Base-by-base conservation (phyloP, 805 yeast species). In the Zygoascus biomembranicola region DNA sequence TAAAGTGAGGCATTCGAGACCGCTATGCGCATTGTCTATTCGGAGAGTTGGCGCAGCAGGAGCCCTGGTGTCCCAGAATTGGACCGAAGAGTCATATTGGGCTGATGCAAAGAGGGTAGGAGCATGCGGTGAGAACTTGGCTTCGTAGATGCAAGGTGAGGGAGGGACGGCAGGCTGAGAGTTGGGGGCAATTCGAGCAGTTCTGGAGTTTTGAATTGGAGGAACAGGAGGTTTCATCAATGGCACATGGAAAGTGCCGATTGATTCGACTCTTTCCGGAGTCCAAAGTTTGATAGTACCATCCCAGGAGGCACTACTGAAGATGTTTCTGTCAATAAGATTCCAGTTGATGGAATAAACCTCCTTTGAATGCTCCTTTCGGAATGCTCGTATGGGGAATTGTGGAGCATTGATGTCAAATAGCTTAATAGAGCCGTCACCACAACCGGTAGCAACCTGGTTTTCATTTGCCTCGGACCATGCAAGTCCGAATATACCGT, bases 401-500 rank as follows among this genome's bases (percentile, higher is more conserved):
- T 49, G 54, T 11, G 42, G 31, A 10, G 62, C 59, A 2, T 81
- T 77, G 43, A 77, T 75, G 69, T 92, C 99, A 64, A 90, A 92
- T 51, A 92, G 68, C 58, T 90, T 85, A 37, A 92, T 72, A 0
- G 88, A 74, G 0, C 98, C 98, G 69, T 92, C 99, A 1, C 99
- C 99, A 57, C 86, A 82, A 18, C 95, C 92, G 0, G 80, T 81
- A 2, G 80, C 77, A 1, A 87, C 77, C 61, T 90, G 98, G 68
- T 88, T 90, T 56, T 90, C 97, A 67, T 92, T 92, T 5, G 75
- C 52, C 66, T 92, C 99, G 53, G 90, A 85, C 98, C 98, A 92
- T 0, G 92, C 80, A 1, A 86, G 71, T 62, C 87, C 95, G 63
- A 87, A 90, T 16, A 90, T 72, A 5, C 97, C 96, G 69, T 92